These are phyloP conservation scores for Hamamelis virginiana DNA, from an alignment of 164 flowering plant genomes.

Conservation along the genomic window DNA sequence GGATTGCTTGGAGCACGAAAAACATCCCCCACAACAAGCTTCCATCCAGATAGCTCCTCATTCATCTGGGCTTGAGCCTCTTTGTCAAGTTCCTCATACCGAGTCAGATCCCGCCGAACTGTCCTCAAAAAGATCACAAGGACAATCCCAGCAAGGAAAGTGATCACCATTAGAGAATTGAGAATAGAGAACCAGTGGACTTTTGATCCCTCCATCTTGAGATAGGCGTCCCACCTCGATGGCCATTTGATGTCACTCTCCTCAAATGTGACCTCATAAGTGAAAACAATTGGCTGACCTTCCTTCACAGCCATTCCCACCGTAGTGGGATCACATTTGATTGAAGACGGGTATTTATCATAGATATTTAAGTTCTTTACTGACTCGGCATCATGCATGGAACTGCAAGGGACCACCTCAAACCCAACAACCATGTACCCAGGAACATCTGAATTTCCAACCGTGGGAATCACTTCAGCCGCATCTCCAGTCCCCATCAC, in stretches of 20 bases:
- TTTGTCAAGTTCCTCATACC: constrained; percentile 87
- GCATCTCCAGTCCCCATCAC: constrained; percentile 90
- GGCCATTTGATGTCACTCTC: constrained; percentile 90
- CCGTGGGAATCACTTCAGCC: constrained; percentile 55
- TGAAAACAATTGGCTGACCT: constrained; percentile 59
- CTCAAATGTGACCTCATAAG: constrained; percentile 70
- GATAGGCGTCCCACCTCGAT: constrained; percentile 88
- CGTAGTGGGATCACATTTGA: constrained; percentile 60
- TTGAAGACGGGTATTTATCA: constrained; percentile 45
- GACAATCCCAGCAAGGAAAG: constrained; percentile 87
- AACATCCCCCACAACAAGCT: constrained; percentile 85
- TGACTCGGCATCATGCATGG: constrained; percentile 42
- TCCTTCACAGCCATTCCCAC: constrained; percentile 65
- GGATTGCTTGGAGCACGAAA: constrained; percentile 71
- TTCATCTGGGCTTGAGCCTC: constrained; percentile 94
- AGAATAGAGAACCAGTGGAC: constrained; percentile 91
- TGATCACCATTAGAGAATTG: constrained; percentile 83
- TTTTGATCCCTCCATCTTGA: constrained; percentile 87
- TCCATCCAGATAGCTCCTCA: constrained; percentile 92
- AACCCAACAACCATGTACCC: constrained; percentile 91
- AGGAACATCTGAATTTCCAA: constrained; percentile 42
- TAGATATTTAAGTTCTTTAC: constrained; percentile 58
- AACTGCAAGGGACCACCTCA: constrained; percentile 75
- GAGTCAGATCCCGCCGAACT: constrained; percentile 71
- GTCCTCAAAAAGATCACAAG: constrained; percentile 84